A percentile compares a stretch with the other conserved stretches of the same genome.
These are phyloP conservation scores for Didymella keratinophila DNA, from an alignment of 2,329 filamentous ascomycete genomes.

Conservation along the genomic window DNA sequence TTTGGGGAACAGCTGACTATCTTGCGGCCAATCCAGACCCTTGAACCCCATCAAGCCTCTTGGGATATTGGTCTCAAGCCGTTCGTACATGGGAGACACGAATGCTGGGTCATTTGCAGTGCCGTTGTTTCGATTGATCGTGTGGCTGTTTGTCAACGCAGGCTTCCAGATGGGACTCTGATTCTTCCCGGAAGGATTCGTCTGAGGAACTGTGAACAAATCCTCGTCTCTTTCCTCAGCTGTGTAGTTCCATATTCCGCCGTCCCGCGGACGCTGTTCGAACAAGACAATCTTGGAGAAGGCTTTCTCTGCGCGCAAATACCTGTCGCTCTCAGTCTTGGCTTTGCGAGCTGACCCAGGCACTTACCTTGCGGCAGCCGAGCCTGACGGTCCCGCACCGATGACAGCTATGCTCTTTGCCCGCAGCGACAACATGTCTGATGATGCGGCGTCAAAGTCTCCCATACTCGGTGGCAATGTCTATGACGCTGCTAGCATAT, in stretches of 20 bases:
- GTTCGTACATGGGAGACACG: constrained; percentile 83
- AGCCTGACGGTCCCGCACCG: constrained; percentile 81
- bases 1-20: constrained; percentile 75
- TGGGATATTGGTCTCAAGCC: constrained; percentile 87
- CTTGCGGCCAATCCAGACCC: constrained; percentile 70
- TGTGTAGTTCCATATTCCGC: constrained; percentile 88
- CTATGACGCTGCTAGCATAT: neutral
- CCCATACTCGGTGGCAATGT: neutral
- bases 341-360: fast-evolving
- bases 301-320: constrained; percentile 73
- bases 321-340: constrained; percentile 54
- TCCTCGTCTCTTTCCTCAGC: constrained; percentile 57
- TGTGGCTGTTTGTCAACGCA: neutral
- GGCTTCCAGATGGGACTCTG: constrained; percentile 67
- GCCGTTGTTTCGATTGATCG: neutral
- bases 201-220: constrained; percentile 69
- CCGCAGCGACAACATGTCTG: constrained; percentile 33
- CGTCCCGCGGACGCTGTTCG: constrained; percentile 79
- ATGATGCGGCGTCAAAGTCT: constrained; percentile 16
- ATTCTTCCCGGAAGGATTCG: constrained; percentile 65
- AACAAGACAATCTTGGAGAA: constrained; percentile 79
- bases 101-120: constrained; percentile 64
- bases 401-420: constrained; percentile 76
- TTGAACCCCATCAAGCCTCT: constrained; percentile 81
- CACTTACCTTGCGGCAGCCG: constrained; percentile 74